Evolutionary conservation across 2,329 filamentous ascomycete species (phyloP).

Genomic region (Talaromyces sp.): DNA sequence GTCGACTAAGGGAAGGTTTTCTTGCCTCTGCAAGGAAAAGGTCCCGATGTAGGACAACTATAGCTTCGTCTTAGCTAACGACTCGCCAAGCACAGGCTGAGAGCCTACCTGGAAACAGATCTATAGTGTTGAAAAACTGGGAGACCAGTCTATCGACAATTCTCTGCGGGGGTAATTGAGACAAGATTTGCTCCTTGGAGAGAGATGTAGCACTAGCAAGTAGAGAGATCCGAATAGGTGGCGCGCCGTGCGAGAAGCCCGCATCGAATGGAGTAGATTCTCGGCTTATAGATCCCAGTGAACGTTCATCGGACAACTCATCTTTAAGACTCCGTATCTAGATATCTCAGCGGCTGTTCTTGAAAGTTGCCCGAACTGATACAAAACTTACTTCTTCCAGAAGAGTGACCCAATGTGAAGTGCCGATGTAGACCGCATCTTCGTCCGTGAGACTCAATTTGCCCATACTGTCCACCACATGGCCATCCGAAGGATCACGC

Average conservation of each 20-base stretch:
- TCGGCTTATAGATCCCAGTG: neutral
- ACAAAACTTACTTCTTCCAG: conserved; percentile 12
- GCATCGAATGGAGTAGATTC: conserved; percentile 13
- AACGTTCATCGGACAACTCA: conserved; percentile 9
- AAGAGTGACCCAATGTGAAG: conserved; percentile 14
- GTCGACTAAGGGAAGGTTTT: neutral
- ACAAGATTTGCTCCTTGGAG: conserved; percentile 11
- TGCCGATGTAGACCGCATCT: conserved; percentile 15
- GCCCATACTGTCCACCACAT: conserved; percentile 5
- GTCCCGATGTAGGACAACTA: conserved; percentile 8
- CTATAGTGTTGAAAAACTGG: conserved; percentile 13
- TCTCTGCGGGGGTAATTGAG: conserved; percentile 7
- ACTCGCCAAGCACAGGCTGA: neutral
- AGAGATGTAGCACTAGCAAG: conserved; percentile 6
- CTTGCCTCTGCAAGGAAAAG: conserved; percentile 13
- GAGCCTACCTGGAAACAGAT: conserved; percentile 7
- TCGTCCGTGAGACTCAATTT: conserved; percentile 15
- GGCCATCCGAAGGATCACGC: neutral
- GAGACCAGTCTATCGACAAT: conserved; percentile 14
- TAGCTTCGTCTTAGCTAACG: neutral
- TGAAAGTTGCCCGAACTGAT: neutral
- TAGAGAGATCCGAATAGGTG: conserved; percentile 7
- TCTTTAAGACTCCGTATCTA: conserved; percentile 15
- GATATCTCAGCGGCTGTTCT: neutral
- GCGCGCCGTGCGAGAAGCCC: neutral